A percentile compares a stretch with the other conserved stretches of the same genome.
phyloP scores from a whole-genome alignment of 2,329 filamentous ascomycete species.

The Stachybotrys chlorohalonatus region DNA sequence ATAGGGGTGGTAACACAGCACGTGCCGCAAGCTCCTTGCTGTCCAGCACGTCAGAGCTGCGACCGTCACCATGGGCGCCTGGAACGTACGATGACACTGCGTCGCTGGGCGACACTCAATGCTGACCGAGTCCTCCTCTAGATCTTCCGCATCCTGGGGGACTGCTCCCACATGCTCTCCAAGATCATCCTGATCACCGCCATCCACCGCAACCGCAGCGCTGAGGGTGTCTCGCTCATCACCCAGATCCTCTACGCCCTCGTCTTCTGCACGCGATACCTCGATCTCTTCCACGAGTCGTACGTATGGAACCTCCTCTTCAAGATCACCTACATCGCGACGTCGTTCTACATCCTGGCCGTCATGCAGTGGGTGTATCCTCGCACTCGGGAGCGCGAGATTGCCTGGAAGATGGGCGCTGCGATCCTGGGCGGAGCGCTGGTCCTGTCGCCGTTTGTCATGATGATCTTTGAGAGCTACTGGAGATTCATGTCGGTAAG shows the following conservation, averaged over 20 bases:
- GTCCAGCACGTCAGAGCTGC: slow-evolving; percentile 3
- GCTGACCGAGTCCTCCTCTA: slow-evolving; percentile 14
- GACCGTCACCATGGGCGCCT: slow-evolving; percentile 26
- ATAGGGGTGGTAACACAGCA: not conserved
- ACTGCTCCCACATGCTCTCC: slow-evolving; percentile 75
- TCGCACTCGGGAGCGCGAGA: slow-evolving; percentile 80
- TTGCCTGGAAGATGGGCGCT: slow-evolving; percentile 85
- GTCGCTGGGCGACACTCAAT: not conserved
- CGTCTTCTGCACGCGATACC: slow-evolving; percentile 81
- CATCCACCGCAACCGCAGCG: slow-evolving; percentile 80
- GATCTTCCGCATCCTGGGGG: slow-evolving; percentile 69
- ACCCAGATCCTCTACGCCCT: slow-evolving; percentile 80
- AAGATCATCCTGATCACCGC: slow-evolving; percentile 88
- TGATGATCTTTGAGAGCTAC: slow-evolving; percentile 52
- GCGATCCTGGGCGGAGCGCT: slow-evolving; percentile 58
- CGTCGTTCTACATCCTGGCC: slow-evolving; percentile 77
- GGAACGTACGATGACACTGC: slow-evolving; percentile 23
- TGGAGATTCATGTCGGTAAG: slow-evolving; percentile 45
- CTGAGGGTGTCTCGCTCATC: slow-evolving; percentile 86
- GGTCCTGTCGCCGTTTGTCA: slow-evolving; percentile 61
- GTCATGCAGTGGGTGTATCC: slow-evolving; percentile 83
- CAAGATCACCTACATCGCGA: slow-evolving; percentile 81
- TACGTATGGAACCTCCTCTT: slow-evolving; percentile 66
- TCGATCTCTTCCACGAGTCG: slow-evolving; percentile 61
- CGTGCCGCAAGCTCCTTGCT: not conserved